Conservation (phyloP, 179 eudicot species). For the Drosera spatulata region DNA sequence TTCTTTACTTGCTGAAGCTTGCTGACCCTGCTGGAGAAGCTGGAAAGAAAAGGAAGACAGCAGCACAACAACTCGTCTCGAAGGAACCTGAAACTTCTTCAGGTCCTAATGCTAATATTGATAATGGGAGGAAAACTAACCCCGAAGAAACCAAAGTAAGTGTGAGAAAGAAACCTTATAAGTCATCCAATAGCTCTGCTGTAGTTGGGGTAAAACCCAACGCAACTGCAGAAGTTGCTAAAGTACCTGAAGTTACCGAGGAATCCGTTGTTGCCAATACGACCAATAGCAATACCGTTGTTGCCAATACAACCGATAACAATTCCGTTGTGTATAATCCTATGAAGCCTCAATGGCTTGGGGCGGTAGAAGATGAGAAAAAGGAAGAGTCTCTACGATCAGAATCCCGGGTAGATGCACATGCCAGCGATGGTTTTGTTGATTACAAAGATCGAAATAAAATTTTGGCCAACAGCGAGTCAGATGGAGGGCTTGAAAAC, state of each 20-base stretch:
- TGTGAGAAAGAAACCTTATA: constrained; percentile 36
- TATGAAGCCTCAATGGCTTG: constrained; percentile 95
- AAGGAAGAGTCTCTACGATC: constrained; percentile 27
- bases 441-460: constrained; percentile 78
- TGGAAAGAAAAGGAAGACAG: constrained; percentile 49
- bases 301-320: constrained; percentile 22
- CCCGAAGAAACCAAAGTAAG: constrained; percentile 11
- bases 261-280: constrained; percentile 20
- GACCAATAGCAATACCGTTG: constrained; percentile 19
- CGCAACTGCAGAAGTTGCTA: constrained; percentile 16
- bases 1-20: constrained; percentile 75
- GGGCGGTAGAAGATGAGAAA: constrained; percentile 60
- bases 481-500: constrained; percentile 43
- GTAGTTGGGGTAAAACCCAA: constrained; percentile 18
- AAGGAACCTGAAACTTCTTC: constrained; percentile 7
- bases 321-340: constrained; percentile 36
- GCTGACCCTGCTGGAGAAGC: constrained; percentile 95
- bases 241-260: constrained; percentile 21
- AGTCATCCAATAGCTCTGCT: constrained; percentile 13
- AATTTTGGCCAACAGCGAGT: constrained; percentile 21
- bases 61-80: constrained; percentile 24
- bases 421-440: constrained; percentile 60
- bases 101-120: constrained; percentile 13
- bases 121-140: constrained; percentile 16
- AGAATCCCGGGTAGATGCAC: constrained; percentile 21